Evolutionary conservation across 495 filamentous ascomycete species (phyloP).

Genomic region (Podospora fimiseda): DNA sequence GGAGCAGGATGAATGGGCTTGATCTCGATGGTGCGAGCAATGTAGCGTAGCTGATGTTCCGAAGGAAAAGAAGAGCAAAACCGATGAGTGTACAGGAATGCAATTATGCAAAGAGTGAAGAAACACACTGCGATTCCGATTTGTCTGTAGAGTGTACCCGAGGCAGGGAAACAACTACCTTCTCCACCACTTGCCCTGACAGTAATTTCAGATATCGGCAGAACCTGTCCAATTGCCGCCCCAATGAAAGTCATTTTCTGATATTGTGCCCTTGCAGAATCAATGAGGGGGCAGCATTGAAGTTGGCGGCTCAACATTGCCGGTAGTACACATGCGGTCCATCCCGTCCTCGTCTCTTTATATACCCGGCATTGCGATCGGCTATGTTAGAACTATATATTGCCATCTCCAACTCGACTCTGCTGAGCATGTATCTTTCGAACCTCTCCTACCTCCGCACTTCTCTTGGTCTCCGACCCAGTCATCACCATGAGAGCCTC

Average conservation of each 20-base stretch:
- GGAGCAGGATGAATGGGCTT: too few species aligned
- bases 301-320: neutral
- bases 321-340: too few species aligned
- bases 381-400: neutral
- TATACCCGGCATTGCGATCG: neutral
- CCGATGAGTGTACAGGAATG: too few species aligned
- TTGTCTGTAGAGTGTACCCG: too few species aligned
- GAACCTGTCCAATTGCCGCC: conserved; percentile 5
- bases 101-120: too few species aligned
- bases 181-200: too few species aligned
- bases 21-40: too few species aligned
- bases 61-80: too few species aligned
- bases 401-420: neutral
- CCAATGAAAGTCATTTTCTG: neutral
- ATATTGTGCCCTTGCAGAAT: neutral
- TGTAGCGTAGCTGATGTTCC: too few species aligned
- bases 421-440: neutral
- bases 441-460: neutral
- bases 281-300: neutral
- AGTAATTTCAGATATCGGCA: too few species aligned
- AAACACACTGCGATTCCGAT: too few species aligned
- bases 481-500: neutral
- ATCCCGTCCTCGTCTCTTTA: neutral
- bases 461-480: neutral
- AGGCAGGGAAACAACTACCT: too few species aligned